phyloP scores from a whole-genome alignment of 495 filamentous ascomycete genomes.

The Lasiosphaeris hirsuta region DNA sequence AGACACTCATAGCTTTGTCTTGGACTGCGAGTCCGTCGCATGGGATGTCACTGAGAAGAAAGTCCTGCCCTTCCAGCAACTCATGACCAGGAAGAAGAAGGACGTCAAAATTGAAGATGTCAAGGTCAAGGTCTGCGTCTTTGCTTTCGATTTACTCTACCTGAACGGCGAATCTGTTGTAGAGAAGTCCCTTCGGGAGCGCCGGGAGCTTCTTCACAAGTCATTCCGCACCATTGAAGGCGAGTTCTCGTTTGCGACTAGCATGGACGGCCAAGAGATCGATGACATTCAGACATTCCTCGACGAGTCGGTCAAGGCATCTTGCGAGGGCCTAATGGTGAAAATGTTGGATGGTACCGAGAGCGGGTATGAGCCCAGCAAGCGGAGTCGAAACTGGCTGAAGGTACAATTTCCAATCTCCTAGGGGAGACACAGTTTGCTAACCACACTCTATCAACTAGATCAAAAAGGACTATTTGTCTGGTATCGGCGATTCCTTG shows the following conservation, averaged over 20 bases:
- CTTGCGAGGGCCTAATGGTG: slow-evolving; percentile 96
- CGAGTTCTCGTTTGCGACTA: slow-evolving; percentile 88
- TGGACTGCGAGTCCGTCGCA: slow-evolving; percentile 97
- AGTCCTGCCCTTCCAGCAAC: slow-evolving; percentile 91
- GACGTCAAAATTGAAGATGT: slow-evolving; percentile 97
- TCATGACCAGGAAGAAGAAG: slow-evolving; percentile 97
- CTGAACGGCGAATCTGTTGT: slow-evolving; percentile 90
- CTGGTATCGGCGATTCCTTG: slow-evolving; percentile 88
- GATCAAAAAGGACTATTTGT: slow-evolving; percentile 97
- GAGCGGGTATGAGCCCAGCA: slow-evolving; percentile 91
- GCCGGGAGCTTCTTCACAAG: slow-evolving; percentile 69
- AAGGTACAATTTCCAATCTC: slow-evolving; percentile 57
- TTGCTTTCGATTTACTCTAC: slow-evolving; percentile 93
- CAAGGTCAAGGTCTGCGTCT: slow-evolving; percentile 95
- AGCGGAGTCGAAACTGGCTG: slow-evolving; percentile 94
- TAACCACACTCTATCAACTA: slow-evolving; percentile 27
- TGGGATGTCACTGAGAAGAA: slow-evolving; percentile 94
- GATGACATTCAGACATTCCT: slow-evolving; percentile 90
- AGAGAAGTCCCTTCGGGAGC: slow-evolving; percentile 79
- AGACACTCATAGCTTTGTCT: slow-evolving; percentile 87
- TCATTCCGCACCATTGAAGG: slow-evolving; percentile 77
- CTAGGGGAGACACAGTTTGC: not conserved
- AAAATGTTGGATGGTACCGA: slow-evolving; percentile 95
- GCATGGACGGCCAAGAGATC: slow-evolving; percentile 80
- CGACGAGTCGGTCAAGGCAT: slow-evolving; percentile 89